phyloP scores from a whole-genome alignment of 2,329 filamentous ascomycete genomes.

The Beauveria asiatica region DNA sequence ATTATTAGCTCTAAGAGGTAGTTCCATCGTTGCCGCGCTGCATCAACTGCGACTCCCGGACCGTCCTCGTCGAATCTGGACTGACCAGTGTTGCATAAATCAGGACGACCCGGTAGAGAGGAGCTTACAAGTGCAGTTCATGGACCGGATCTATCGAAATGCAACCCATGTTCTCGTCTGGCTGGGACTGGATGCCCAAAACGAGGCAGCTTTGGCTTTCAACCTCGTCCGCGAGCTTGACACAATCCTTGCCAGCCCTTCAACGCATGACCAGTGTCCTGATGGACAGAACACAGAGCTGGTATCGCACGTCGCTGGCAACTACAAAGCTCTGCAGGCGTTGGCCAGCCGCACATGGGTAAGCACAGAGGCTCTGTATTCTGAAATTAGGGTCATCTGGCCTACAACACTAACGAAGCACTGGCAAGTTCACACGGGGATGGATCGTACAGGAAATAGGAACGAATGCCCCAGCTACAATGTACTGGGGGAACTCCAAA shows the following conservation, averaged over 20 bases:
- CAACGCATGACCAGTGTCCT: constrained; percentile 20
- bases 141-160: constrained; percentile 29
- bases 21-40: constrained; percentile 21
- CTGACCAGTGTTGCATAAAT: constrained; percentile 34
- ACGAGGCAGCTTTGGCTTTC: constrained; percentile 18
- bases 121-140: constrained; percentile 28
- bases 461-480: constrained; percentile 23
- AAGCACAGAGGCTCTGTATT: no score
- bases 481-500: constrained; percentile 26
- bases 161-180: constrained; percentile 27
- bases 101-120: constrained; percentile 28
- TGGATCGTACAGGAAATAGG: constrained; percentile 32
- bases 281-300: constrained; percentile 21
- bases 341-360: no score
- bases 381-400: no score
- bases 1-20: no score
- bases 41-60: constrained; percentile 20
- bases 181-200: constrained; percentile 24
- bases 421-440: constrained; percentile 25
- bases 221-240: no score
- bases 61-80: constrained; percentile 25
- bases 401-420: not conserved
- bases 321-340: not conserved
- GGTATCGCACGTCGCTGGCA: constrained; percentile 18
- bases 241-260: no score